Base-by-base conservation (phyloP, 129 eudicot genomes). In the Calendula officinalis region DNA sequence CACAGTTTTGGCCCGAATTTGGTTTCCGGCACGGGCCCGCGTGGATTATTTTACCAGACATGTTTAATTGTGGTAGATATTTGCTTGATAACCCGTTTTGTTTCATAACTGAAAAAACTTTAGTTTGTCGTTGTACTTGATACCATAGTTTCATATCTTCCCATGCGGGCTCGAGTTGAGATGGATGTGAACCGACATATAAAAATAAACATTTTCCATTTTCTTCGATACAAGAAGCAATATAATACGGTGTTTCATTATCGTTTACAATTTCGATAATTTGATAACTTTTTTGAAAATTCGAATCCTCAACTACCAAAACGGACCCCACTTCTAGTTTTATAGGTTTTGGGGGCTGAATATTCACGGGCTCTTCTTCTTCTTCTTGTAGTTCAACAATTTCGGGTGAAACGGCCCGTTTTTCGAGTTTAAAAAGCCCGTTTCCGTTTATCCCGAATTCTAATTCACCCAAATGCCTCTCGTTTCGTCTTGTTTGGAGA, bases 111-210 rank as follows among this genome's bases (percentile, higher is more conserved):
- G 86, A 70, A 69, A 92, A 81, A 37, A 92, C 83, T 78, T 92
- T 92, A 47, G 96, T 92, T 64, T 92, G 99, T 77, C 99, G 83
- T 67, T 92, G 99, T 39, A 92, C 99, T 77, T 88, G 99, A 74
- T 92, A 92, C 99, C 99, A 92, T 51, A 83, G 56, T 47, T 88
- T 85, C 96, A 92, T 85, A 68, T 88, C 95, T 75, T 92, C 91
- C 96, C 89, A 92, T 6, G 96, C 96, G 2, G 96, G 90, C 71
- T 92, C 99, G 56, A 92, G 62, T 71, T 81, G 99, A 36, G 99
- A 92, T 39, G 96, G 99, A 74, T 77, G 95, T 37, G 99, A 85
- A 55, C 99, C 99, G 5, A 88, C 76, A 50, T 88, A 92, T 48
- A 92, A 48, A 66, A 88, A 85, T 56, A 83, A 55, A 38, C 66